phyloP scores from a whole-genome alignment of 352 stramenopile species.

The Phytopythium montanum region DNA sequence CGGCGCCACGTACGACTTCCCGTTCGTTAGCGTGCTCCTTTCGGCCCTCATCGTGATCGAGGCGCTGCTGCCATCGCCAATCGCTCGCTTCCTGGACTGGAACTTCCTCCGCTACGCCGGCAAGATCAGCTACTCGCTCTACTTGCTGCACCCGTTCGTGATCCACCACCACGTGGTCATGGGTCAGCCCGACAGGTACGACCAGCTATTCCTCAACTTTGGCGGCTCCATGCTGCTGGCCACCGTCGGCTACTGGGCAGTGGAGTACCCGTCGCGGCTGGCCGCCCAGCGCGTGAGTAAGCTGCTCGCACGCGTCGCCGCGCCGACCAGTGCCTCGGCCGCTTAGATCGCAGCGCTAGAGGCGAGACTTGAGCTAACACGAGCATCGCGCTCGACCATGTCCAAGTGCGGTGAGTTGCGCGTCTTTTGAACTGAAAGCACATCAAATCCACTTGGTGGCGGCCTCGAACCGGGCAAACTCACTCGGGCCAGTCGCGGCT shows the following conservation, averaged over 20 bases:
- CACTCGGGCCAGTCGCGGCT: conserved; percentile 56
- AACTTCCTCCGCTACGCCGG: conserved; percentile 34
- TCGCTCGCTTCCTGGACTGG: conserved; percentile 38
- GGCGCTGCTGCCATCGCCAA: conserved; percentile 26
- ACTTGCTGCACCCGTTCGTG: conserved; percentile 42
- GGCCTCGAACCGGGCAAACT: conserved; percentile 45
- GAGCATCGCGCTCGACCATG: too few relatives aligned
- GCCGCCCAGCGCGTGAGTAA: conserved; percentile 10
- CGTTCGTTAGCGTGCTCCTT: conserved; percentile 29
- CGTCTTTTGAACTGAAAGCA: too few relatives aligned
- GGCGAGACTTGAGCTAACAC: too few relatives aligned
- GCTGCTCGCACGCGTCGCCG: neutral
- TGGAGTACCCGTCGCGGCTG: conserved; percentile 18
- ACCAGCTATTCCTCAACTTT: conserved; percentile 16
- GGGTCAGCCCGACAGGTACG: conserved; percentile 6
- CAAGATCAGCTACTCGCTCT: conserved; percentile 49
- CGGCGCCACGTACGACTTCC: conserved; percentile 15
- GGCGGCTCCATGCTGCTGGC: conserved; percentile 17
- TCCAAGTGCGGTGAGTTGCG: too few relatives aligned
- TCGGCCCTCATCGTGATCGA: conserved; percentile 30
- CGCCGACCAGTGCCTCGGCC: neutral
- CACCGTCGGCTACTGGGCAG: conserved; percentile 16
- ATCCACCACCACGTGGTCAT: conserved; percentile 13
- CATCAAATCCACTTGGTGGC: conserved; percentile 56
- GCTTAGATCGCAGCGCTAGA: too few relatives aligned